Evolutionary conservation across 768 basidiomycete species (phyloP).

Genomic region (Cystofilobasidium macerans): DNA sequence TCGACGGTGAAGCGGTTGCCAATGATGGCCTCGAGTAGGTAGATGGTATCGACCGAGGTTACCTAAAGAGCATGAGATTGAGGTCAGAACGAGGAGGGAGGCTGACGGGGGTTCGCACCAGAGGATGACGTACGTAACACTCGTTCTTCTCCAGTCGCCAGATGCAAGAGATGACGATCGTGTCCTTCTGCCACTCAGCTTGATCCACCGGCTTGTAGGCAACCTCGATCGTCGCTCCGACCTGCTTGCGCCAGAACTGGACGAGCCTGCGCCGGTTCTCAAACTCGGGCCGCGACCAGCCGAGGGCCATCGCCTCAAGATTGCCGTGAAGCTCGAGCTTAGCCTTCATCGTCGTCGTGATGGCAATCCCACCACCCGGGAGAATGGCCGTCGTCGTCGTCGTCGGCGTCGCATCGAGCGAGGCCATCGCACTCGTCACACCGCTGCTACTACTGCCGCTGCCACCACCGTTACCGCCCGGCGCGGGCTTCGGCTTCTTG

Average conservation of each 20-base stretch:
- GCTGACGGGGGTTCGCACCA: no score
- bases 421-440: no score
- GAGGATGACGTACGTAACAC: constrained; percentile 47
- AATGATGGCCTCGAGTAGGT: constrained; percentile 68
- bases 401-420: neutral
- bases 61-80: constrained; percentile 35
- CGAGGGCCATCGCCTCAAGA: constrained; percentile 15
- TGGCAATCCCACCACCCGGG: neutral
- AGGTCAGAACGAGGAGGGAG: neutral
- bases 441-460: neutral
- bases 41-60: constrained; percentile 93
- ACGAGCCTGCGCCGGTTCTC: constrained; percentile 67
- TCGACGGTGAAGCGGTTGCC: constrained; percentile 74
- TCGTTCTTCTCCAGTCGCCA: constrained; percentile 61
- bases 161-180: constrained; percentile 88
- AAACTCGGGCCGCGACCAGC: constrained; percentile 50
- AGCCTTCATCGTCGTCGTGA: constrained; percentile 16
- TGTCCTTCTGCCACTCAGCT: constrained; percentile 59
- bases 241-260: constrained; percentile 67
- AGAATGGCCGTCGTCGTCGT: neutral
- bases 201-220: constrained; percentile 65
- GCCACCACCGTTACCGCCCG: neutral
- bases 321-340: constrained; percentile 9
- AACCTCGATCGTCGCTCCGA: constrained; percentile 63
- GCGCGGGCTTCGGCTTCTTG: neutral